Percentiles rank a stretch among this genome's conserved stretches.
Conservation (phyloP, 2,329 filamentous ascomycete species). For the Ceratocystis ficicola region DNA sequence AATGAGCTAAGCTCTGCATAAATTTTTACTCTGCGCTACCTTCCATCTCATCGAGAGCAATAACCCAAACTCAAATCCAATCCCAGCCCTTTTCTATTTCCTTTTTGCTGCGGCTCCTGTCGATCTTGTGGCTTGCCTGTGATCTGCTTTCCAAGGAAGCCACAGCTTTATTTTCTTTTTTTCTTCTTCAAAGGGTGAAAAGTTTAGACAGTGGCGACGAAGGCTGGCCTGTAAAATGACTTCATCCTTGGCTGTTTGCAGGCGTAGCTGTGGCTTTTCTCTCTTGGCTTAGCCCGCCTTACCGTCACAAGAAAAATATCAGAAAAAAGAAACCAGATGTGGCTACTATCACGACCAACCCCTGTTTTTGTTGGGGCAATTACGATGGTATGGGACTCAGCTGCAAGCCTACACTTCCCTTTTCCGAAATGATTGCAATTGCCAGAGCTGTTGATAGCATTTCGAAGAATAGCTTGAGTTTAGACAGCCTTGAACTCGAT, state of each 20-base stretch:
- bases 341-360: neutral
- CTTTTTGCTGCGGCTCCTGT: slow-evolving; percentile 10
- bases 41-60: neutral
- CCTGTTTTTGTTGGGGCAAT: neutral
- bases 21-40: neutral
- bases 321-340: neutral
- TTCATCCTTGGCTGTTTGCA: neutral
- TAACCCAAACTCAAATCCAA: slow-evolving; percentile 1
- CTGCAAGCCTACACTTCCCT: neutral
- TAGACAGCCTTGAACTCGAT: too few species aligned
- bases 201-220: neutral
- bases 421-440: neutral
- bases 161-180: neutral
- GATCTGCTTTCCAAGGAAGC: slow-evolving; percentile 1
- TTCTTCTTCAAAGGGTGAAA: neutral
- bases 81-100: slow-evolving; percentile 8
- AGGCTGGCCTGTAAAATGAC: neutral
- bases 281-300: neutral
- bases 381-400: neutral
- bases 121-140: slow-evolving; percentile 9
- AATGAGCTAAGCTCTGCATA: neutral
- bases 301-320: neutral
- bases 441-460: neutral
- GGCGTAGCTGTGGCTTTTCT: slow-evolving; percentile 7
- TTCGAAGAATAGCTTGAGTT: too few species aligned